Evolutionary conservation across 257 asterid genomes (phyloP), one percentile per base, ranked within the genome.

Genomic region (Galeopsis tetrahit): DNA sequence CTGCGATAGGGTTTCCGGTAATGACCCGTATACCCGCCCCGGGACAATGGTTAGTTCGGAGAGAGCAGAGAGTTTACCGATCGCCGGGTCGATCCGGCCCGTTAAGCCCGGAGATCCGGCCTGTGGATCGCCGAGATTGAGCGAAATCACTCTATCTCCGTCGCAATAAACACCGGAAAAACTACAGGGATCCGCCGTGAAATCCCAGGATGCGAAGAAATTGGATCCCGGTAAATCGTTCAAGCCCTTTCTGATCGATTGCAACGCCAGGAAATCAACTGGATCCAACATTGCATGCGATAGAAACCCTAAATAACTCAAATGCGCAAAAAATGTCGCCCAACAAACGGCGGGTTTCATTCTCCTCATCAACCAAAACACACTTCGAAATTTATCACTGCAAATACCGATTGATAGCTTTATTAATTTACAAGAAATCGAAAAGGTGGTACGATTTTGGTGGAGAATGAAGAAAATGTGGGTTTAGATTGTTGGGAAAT

Each of bases 71-170:
- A 94, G 95, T 4, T 82, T 88, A 1, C 99, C 99, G 49, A 94
- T 82, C 3, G 90, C 96, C 9, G 96, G 96, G 71, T 88, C 90
- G 21, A 94, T 62, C 9, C 90, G 85, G 14, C 99, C 99, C 43
- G 89, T 77, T 1, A 94, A 36, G 5, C 99, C 99, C 0, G 97
- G 97, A 0, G 97, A 85, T 10, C 93, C 99, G 7, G 98, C 97
- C 52, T 96, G 77, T 0, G 99, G 97, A 31, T 94, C 97, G 35
- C 98, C 99, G 46, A 94, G 92, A 72, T 94, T 92, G 43, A 94
- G 84, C 1, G 96, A 86, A 35, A 91, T 66, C 15, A 94, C 97
- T 10, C 80, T 89, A 48, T 89, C 90, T 3, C 84, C 93, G 35
- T 72, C 88, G 68, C 99, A 94, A 31, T 71, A 82, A 3, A 94